Conservation (phyloP, 768 basidiomycete species). For the Leccinum uliginosum region DNA sequence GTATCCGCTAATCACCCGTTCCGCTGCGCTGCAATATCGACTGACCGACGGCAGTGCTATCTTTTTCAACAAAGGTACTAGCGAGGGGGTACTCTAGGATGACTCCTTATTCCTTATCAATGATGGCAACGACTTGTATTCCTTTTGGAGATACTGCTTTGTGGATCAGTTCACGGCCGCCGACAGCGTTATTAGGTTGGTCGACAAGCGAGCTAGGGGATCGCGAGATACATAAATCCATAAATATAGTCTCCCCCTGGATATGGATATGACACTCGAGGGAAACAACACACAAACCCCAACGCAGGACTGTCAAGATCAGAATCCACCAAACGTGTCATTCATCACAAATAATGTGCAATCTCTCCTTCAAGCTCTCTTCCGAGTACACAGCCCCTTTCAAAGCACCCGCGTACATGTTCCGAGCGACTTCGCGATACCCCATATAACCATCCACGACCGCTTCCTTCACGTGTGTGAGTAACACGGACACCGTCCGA, state of each 20-base stretch:
- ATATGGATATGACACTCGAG: neutral
- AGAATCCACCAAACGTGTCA: neutral
- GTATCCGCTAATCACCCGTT: constrained; percentile 44
- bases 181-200: neutral
- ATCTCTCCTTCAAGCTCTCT: constrained; percentile 35
- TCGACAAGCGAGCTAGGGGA: neutral
- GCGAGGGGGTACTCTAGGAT: constrained; percentile 53
- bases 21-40: constrained; percentile 63
- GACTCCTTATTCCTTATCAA: neutral
- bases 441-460: constrained; percentile 70
- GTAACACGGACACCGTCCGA: constrained; percentile 70
- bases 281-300: neutral
- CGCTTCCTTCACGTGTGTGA: constrained; percentile 72
- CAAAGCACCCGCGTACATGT: constrained; percentile 39
- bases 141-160: neutral
- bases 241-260: neutral
- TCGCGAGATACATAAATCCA: neutral
- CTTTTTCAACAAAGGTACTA: constrained; percentile 74
- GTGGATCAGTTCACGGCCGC: neutral
- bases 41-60: constrained; percentile 60
- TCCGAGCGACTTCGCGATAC: constrained; percentile 63
- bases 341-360: constrained; percentile 35
- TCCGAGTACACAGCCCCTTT: constrained; percentile 32
- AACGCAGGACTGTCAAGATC: neutral
- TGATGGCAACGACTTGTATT: neutral